phyloP scores from a whole-genome alignment of 1,284 basidiomycete genomes.

The Malassezia restricta region DNA sequence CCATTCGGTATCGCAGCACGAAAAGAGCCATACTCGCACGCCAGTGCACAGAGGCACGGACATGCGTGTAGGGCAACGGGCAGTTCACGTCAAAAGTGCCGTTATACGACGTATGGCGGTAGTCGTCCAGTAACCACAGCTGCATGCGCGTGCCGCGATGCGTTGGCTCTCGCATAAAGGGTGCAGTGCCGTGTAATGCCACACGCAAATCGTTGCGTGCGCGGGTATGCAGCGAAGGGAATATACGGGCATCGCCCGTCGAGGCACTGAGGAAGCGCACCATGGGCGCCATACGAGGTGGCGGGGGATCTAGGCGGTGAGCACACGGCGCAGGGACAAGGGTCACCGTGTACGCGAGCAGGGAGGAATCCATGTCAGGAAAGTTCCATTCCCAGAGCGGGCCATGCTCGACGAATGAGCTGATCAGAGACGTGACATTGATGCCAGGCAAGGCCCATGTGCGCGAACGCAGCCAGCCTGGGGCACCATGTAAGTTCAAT shows the following conservation, averaged over 20 bases:
- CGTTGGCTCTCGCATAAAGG: slow-evolving; percentile 29
- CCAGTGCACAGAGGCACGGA: slow-evolving; percentile 29
- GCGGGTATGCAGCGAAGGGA: slow-evolving; percentile 19
- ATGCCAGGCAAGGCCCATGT: slow-evolving; percentile 7
- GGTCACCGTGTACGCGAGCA: slow-evolving; percentile 25
- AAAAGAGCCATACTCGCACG: slow-evolving; percentile 27
- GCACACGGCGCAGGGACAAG: slow-evolving; percentile 20
- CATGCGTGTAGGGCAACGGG: slow-evolving; percentile 15
- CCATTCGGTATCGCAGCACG: slow-evolving; percentile 33
- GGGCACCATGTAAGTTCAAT: not conserved
- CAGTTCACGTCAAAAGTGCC: slow-evolving; percentile 12
- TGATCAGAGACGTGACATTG: not conserved
- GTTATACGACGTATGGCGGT: not conserved
- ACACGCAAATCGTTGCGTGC: slow-evolving; percentile 17
- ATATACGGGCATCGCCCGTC: slow-evolving; percentile 32
- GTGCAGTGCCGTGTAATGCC: slow-evolving; percentile 32
- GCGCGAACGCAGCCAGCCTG: not conserved
- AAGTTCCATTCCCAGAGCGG: slow-evolving; percentile 19
- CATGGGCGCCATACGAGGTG: slow-evolving; percentile 23
- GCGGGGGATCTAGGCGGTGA: slow-evolving; percentile 6
- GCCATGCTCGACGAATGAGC: slow-evolving; percentile 1
- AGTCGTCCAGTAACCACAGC: slow-evolving; percentile 27
- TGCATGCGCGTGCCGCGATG: slow-evolving; percentile 19
- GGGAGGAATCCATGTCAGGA: slow-evolving; percentile 20
- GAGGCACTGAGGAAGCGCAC: slow-evolving; percentile 22